These are phyloP conservation scores for Arachnomyces sp. DNA, from an alignment of 2,329 filamentous ascomycete genomes.

Conservation along the genomic window DNA sequence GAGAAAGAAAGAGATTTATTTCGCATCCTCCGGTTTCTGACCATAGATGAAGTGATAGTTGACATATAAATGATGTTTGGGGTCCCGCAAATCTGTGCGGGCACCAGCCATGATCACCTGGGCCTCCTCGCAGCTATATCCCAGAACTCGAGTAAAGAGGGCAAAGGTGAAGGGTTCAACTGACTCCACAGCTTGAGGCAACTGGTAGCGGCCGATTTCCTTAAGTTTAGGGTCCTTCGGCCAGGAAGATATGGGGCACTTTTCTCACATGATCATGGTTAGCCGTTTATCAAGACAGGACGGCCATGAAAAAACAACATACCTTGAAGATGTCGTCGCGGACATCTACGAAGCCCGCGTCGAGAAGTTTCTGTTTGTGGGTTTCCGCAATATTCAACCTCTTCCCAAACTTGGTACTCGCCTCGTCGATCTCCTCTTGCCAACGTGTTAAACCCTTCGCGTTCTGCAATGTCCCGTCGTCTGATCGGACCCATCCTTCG, in stretches of 20 bases:
- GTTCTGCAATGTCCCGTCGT: slow-evolving; percentile 13
- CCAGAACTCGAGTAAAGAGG: slow-evolving; percentile 22
- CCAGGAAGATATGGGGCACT: slow-evolving; percentile 25
- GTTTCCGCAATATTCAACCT: slow-evolving; percentile 18
- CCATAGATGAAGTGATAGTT: slow-evolving; percentile 8
- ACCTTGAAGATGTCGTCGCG: slow-evolving; percentile 21
- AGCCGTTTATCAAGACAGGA: slow-evolving; percentile 6
- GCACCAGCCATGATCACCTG: slow-evolving; percentile 25
- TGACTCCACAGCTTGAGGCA: slow-evolving; percentile 16
- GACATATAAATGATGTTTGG: slow-evolving; percentile 23
- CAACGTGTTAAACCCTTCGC: slow-evolving; percentile 16
- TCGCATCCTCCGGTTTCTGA: slow-evolving; percentile 3
- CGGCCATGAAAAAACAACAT: background rate
- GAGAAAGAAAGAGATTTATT: background rate
- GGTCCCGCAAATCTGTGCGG: slow-evolving; percentile 25
- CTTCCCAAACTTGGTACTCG: slow-evolving; percentile 16
- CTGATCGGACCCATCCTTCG: slow-evolving; percentile 16
- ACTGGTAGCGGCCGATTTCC: slow-evolving; percentile 35
- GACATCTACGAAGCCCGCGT: slow-evolving; percentile 27
- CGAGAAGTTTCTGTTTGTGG: slow-evolving; percentile 19
- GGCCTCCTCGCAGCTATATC: slow-evolving; percentile 25
- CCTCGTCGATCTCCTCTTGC: slow-evolving; percentile 16
- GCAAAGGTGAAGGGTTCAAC: slow-evolving; percentile 19
- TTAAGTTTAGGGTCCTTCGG: slow-evolving; percentile 43
- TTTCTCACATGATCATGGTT: too few species aligned